These are phyloP conservation scores for Falciphora oryzae DNA, from an alignment of 2,329 filamentous ascomycete genomes.

Conservation along the genomic window DNA sequence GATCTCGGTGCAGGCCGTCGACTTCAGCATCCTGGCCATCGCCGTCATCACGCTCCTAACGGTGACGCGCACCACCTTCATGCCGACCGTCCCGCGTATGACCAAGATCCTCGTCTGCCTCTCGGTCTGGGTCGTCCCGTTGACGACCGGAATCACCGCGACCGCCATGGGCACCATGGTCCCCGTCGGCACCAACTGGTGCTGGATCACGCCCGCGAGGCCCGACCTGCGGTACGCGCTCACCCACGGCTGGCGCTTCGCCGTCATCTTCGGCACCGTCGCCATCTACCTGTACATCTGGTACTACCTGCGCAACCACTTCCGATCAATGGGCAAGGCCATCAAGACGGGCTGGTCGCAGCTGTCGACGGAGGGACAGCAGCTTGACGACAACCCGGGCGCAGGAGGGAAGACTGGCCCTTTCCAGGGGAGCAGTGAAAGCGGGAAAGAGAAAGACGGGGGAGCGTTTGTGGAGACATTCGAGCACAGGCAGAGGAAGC, in stretches of 20 bases:
- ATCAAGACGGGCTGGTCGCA: constrained; percentile 2
- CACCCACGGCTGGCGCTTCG: constrained; percentile 7
- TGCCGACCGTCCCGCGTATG: constrained; percentile 24
- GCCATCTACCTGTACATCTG: constrained; percentile 6
- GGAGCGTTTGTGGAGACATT: background rate
- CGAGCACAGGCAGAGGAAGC: background rate
- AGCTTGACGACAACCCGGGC: background rate
- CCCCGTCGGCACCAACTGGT: constrained; percentile 21
- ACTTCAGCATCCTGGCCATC: constrained; percentile 39
- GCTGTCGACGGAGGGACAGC: background rate
- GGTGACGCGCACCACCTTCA: constrained; percentile 24
- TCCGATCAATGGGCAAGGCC: background rate
- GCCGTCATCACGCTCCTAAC: constrained; percentile 25
- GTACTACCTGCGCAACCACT: constrained; percentile 5
- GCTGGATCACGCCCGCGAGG: constrained; percentile 5
- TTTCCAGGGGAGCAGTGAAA: background rate
- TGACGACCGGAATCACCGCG: constrained; percentile 29
- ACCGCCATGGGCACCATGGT: constrained; percentile 25
- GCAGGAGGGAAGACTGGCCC: no score
- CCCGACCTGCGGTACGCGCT: constrained; percentile 7
- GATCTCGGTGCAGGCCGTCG: constrained; percentile 36
- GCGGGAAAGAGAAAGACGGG: background rate
- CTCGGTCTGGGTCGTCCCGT: constrained; percentile 33
- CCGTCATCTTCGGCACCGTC: constrained; percentile 7
- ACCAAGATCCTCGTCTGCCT: constrained; percentile 29